phyloP scores from a whole-genome alignment of 345 rosid species.

The Laguncularia racemosa region DNA sequence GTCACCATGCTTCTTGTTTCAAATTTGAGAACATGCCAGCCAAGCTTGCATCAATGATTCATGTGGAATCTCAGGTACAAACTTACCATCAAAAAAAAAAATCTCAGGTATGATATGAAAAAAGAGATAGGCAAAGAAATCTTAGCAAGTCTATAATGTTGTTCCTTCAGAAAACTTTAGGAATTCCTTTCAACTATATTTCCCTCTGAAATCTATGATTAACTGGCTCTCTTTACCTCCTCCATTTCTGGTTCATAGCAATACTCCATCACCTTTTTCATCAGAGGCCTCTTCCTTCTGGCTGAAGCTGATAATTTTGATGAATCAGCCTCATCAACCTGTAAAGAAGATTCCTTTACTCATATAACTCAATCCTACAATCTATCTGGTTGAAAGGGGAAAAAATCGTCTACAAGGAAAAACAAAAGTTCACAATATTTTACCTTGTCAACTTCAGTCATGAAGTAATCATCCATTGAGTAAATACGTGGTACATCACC shows the following conservation, averaged over 20 bases:
- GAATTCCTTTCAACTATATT: slow-evolving; percentile 1
- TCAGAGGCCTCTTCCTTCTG: slow-evolving; percentile 60
- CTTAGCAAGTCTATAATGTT: no score
- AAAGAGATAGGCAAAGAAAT: no score
- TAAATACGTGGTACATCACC: slow-evolving; percentile 88
- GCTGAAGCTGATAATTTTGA: slow-evolving; percentile 41
- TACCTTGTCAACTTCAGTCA: slow-evolving; percentile 98
- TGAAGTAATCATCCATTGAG: slow-evolving; percentile 96
- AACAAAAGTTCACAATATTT: slow-evolving; percentile 1
- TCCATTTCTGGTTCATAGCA: slow-evolving; percentile 98
- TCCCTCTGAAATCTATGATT: not conserved
- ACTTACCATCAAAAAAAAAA: no score
- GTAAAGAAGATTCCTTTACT: slow-evolving; percentile 9
- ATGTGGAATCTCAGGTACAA: no score
- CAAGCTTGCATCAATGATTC: no score
- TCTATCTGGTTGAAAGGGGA: not conserved
- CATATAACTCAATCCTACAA: not conserved
- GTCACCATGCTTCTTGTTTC: no score
- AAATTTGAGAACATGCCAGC: no score
- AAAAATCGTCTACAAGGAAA: no score
- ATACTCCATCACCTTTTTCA: slow-evolving; percentile 82
- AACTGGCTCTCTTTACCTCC: slow-evolving; percentile 49
- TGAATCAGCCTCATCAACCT: slow-evolving; percentile 69
- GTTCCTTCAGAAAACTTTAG: not conserved
- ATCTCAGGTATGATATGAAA: no score